Base-by-base conservation (phyloP, 2,329 filamentous ascomycete species). In the Aureobasidium sp. region DNA sequence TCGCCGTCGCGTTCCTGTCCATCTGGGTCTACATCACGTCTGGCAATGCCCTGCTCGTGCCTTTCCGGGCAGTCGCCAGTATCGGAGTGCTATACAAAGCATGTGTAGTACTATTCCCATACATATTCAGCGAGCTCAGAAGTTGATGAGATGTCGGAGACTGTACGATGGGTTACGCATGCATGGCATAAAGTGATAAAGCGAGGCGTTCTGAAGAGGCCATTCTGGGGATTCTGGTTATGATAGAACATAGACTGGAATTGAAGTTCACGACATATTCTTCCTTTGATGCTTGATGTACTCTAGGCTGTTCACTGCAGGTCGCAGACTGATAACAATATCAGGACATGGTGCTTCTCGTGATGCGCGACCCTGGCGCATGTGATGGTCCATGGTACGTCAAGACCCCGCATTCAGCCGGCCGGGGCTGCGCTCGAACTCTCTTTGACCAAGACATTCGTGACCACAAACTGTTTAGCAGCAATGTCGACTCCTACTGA, bases 1-100 rank as follows among this genome's bases (percentile, higher is more conserved):
- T 96, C 72, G 81, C 84, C 24, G 93, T 98, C 27, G 93, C 93
- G 2, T 83, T 97, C 60, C 79, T 95, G 59, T 83, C 85, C 22
- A 89, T 97, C 59, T 94, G 87, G 85, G 70, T 84, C n/a, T 65
- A 72, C 38, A 70, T 83, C 58, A 74, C 60, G 1, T 76, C 65
- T 64, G 77, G 64, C 67, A 77, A 57, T 61, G 51, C 67, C 1
- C 62, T 70, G 53, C 58, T 64, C 25, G 58, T 68, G 35, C 74
- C 74, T 3, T 63, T 73, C 32, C 64, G 68, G 34, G 45, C 62
- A 14, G 38, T 70, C 3, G 57, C 59, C n/a, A 69, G 67, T 76
- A 1, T 73, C 74, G 41, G 62, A 68, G 67, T 80, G 59, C 62
- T 81, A 16, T 76, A 74, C 70, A 80, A 80, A 63, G 69, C 69